Base-by-base conservation (phyloP, 495 filamentous ascomycete species). In the Parmelia sp. region DNA sequence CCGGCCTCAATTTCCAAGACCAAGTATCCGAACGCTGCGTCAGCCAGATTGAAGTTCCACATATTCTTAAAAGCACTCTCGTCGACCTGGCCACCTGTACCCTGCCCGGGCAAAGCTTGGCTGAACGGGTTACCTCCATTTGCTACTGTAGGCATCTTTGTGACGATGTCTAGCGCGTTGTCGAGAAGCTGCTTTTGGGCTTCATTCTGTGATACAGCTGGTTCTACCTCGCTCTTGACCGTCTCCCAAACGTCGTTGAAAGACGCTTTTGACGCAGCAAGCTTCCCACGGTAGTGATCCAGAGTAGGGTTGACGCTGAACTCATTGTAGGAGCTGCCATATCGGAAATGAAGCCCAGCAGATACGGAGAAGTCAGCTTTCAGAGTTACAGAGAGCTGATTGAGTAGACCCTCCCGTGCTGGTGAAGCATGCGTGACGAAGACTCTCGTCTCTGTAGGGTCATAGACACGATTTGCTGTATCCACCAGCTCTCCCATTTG, bases 191-290 rank as follows among this genome's bases (percentile, higher is more conserved):
- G 90, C 74, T 96, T 89, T 74, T 99, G 95, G 1, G 90, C 87
- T 65, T 96, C 90, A 72, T 96, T 97, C 70, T 94, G 88, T 36
- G 86, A 82, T 64, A 99, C 94, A 7, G 92, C 94, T 12, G 92
- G 88, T 75, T 96, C 88, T 8, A 99, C 95, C 72, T 99, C 95
- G 29, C 84, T 79, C 74, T 94, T 94, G 63, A 99, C 95, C 21
- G 95, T 99, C 76, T 99, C 95, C 95, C 95, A 99, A 10, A 99
- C 95, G 77, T 99, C 95, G 74, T 93, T 96, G 78, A 99, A 99
- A 0, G 92, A 96, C 2, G 95, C 92, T 77, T 97, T 97, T 31
- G 94, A 97, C 11, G 94, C 94, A n/a, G 95, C 93, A 47, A 99
- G 90, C 84, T 97, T 99, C 70, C 95, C 95, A 58, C 95, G 91